phyloP scores from a whole-genome alignment of 1,284 basidiomycete species.

The Cystobasidium sp. region DNA sequence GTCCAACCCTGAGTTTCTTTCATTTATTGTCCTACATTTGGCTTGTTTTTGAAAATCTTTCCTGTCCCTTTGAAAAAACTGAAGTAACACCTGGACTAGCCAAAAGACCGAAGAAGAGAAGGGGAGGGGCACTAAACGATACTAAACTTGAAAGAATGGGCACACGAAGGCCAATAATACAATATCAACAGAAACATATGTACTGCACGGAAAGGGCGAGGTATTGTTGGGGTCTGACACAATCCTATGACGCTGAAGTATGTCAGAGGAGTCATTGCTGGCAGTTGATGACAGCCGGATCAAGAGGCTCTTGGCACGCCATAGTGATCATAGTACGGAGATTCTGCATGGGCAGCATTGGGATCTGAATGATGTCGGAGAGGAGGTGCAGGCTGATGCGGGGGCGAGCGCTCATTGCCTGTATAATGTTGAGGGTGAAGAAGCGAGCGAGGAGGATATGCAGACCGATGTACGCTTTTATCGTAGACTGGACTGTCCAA shows the following conservation, averaged over 20 bases:
- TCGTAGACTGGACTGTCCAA: slow-evolving; percentile 16
- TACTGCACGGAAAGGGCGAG: no score
- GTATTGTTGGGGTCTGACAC: no score
- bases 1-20: not conserved
- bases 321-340: slow-evolving; percentile 8
- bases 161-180: not conserved
- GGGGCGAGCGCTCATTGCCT: not conserved
- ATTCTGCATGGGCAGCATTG: not conserved
- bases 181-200: not conserved
- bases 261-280: no score
- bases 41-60: no score
- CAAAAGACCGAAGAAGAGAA: not conserved
- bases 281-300: no score
- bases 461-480: slow-evolving; percentile 2
- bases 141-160: not conserved
- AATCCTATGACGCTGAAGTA: no score
- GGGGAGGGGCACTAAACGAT: not conserved
- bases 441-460: not conserved
- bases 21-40: no score
- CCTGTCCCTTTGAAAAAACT: not conserved
- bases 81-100: not conserved
- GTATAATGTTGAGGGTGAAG: not conserved
- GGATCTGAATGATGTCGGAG: slow-evolving; percentile 7
- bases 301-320: no score
- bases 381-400: not conserved